Evolutionary conservation across 306 rosid species (phyloP).

Genomic region (Elaeagnus macrophylla): DNA sequence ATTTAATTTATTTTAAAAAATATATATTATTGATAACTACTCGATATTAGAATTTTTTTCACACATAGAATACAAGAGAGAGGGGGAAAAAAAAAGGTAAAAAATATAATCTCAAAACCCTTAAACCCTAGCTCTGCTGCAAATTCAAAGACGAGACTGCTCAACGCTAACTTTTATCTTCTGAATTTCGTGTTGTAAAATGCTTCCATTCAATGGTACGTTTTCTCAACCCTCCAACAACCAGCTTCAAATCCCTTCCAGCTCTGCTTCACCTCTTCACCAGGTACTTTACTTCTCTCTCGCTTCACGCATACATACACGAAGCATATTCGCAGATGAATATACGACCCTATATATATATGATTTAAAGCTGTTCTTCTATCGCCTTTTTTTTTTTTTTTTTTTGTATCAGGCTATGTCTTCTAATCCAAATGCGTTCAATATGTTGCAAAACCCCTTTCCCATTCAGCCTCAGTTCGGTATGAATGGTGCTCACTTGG

Average conservation of each 20-base stretch:
- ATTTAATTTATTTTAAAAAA: no score
- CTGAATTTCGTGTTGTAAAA: constrained; percentile 7
- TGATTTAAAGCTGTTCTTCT: neutral
- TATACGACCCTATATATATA: neutral
- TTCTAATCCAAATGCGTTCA: constrained; percentile 4
- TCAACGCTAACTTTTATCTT: neutral
- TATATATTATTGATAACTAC: no score
- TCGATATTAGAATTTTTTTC: no score
- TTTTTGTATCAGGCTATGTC: neutral
- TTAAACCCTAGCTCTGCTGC: neutral
- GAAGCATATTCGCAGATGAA: no score
- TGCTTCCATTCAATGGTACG: constrained; percentile 12
- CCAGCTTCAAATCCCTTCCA: constrained; percentile 6
- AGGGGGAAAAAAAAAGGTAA: neutral
- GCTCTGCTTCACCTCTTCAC: constrained; percentile 18
- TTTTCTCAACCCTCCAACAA: constrained; percentile 10
- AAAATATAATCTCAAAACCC: neutral
- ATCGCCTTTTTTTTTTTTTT: neutral
- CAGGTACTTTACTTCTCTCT: constrained; percentile 19
- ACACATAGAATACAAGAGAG: neutral
- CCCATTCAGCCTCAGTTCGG: constrained; percentile 39
- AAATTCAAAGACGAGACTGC: no score
- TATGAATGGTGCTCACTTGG: constrained; percentile 28
- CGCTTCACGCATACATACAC: neutral
- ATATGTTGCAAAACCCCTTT: constrained; percentile 17